Evolutionary conservation across 768 basidiomycete genomes (phyloP).

Genomic region (Leccinum aurantiacum): DNA sequence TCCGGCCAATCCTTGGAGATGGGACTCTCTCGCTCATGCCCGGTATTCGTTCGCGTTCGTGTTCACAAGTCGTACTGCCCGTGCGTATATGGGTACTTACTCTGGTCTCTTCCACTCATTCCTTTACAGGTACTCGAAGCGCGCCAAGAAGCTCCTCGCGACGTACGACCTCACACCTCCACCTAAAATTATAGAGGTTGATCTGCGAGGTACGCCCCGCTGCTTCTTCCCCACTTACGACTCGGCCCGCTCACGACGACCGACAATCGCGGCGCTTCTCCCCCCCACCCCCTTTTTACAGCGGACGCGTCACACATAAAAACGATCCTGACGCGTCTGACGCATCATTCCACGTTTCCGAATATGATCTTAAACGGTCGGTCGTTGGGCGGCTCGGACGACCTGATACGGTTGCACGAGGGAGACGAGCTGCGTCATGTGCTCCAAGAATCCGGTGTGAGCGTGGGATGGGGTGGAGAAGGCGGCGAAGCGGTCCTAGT

Average conservation of each 20-base stretch:
- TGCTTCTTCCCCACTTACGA: not conserved
- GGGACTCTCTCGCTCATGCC: not conserved
- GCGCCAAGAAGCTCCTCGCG: conserved; percentile 49
- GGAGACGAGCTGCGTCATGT: conserved; percentile 42
- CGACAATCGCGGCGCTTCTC: not conserved
- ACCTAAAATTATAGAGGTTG: conserved; percentile 74
- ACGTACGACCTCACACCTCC: conserved; percentile 60
- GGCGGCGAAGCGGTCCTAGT: not conserved
- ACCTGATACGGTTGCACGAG: conserved; percentile 48
- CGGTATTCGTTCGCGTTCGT: no score
- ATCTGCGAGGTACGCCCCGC: conserved; percentile 55
- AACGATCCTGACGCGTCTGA: conserved; percentile 62
- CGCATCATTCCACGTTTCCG: conserved; percentile 69
- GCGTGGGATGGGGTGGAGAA: conserved; percentile 26
- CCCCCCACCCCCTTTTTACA: not conserved
- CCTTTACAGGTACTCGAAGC: conserved; percentile 27
- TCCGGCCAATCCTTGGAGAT: not conserved
- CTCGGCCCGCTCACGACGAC: not conserved
- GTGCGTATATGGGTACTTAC: conserved; percentile 34
- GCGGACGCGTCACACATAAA: conserved; percentile 68
- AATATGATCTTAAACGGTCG: conserved; percentile 67
- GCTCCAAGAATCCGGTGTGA: conserved; percentile 50
- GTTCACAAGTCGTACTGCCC: conserved; percentile 64
- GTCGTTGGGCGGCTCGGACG: conserved; percentile 67
- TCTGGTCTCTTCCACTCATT: not conserved